Evolutionary conservation across 2,329 filamentous ascomycete genomes (phyloP).

Genomic region (Rutstroemia sydowiana): DNA sequence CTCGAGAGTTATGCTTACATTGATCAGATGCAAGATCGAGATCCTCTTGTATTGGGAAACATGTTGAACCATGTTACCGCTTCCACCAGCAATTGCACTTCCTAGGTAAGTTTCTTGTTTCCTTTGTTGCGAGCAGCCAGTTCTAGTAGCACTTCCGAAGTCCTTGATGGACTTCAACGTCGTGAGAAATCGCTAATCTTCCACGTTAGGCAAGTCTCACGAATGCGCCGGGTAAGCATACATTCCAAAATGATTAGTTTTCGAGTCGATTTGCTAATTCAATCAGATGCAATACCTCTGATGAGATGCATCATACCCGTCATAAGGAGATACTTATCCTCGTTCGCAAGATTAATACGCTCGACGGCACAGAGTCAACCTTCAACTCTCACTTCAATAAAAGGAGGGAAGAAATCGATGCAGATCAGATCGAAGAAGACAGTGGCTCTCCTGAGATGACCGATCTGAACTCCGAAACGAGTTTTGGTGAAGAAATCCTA

Average conservation of each 20-base stretch:
- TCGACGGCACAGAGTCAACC: conserved; percentile 15
- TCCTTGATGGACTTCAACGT: no score
- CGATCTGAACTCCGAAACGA: conserved; percentile 18
- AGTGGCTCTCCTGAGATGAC: conserved; percentile 8
- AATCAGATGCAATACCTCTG: conserved; percentile 26
- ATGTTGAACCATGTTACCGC: conserved; percentile 30
- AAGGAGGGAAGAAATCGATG: neutral
- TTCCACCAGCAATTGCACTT: conserved; percentile 31
- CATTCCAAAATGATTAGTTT: conserved; percentile 1
- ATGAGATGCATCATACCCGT: conserved; percentile 28
- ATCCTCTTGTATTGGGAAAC: conserved; percentile 27
- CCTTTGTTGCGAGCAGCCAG: neutral
- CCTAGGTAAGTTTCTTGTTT: conserved; percentile 20
- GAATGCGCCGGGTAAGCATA: conserved; percentile 26
- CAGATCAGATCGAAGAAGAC: neutral
- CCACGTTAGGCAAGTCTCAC: conserved; percentile 23
- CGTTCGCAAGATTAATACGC: conserved; percentile 19
- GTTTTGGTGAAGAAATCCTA: conserved; percentile 8
- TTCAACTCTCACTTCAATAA: conserved; percentile 2
- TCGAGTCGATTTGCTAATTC: conserved; percentile 5
- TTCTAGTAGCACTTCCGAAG: neutral
- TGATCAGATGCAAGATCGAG: conserved; percentile 26
- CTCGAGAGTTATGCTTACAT: neutral
- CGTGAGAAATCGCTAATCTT: neutral
- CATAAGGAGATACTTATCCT: conserved; percentile 28